Percentiles rank a stretch among this genome's conserved stretches.
Evolutionary conservation across 1,284 basidiomycete species (phyloP).

Genomic region (Malassezia vespertilionis): DNA sequence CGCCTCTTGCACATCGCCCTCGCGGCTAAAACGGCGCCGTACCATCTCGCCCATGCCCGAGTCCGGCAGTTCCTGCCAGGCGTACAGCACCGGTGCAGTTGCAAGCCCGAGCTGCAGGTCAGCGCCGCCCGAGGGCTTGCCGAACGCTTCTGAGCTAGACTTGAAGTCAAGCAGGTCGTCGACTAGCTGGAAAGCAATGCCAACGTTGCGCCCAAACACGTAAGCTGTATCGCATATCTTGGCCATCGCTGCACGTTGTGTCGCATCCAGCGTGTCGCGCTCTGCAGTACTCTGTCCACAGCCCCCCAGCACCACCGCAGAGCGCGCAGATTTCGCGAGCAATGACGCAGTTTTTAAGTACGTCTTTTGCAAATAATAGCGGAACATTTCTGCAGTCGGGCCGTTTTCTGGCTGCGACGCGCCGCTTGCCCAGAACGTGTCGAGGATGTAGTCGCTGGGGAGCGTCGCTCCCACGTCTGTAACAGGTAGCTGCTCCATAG

Average conservation of each 20-base stretch:
- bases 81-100: conserved; percentile 85
- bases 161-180: conserved; percentile 86
- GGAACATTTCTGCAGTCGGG: conserved; percentile 59
- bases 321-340: conserved; percentile 84
- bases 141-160: conserved; percentile 56
- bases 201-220: conserved; percentile 75
- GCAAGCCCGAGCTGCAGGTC: conserved; percentile 78
- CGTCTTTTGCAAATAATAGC: conserved; percentile 79
- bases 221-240: conserved; percentile 87
- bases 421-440: conserved; percentile 12
- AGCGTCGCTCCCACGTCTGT: conserved; percentile 13
- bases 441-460: conserved; percentile 5
- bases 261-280: conserved; percentile 1
- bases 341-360: conserved; percentile 93
- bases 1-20: conserved; percentile 75
- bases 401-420: conserved; percentile 8
- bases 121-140: conserved; percentile 70
- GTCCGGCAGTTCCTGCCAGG: conserved; percentile 67
- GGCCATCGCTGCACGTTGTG: conserved; percentile 16
- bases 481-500: conserved; percentile 15
- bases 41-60: conserved; percentile 64
- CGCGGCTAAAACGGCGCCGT: conserved; percentile 64
- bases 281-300: conserved; percentile 56
- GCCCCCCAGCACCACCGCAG: conserved; percentile 79
- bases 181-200: conserved; percentile 64